These are phyloP conservation scores for Dissophora ornata DNA, from an alignment of 192 early-diverging fungal genomes.

Conservation along the genomic window DNA sequence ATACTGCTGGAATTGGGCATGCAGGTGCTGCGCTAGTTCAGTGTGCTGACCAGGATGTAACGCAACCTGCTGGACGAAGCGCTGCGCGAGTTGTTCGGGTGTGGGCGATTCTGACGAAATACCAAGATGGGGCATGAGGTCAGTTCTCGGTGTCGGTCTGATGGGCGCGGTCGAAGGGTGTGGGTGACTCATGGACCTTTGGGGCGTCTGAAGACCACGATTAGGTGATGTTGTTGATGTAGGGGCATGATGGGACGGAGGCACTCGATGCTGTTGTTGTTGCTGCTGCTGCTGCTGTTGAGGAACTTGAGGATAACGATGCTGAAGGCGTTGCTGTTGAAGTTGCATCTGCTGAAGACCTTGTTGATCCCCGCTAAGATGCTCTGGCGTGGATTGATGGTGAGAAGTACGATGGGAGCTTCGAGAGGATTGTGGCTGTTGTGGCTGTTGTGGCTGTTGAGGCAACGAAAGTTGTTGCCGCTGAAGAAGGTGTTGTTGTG, in stretches of 20 bases:
- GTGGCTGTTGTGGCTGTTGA: constrained; percentile 6
- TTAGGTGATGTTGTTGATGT: background rate
- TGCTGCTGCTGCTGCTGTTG: constrained; percentile 5
- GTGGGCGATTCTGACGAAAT: constrained; percentile 39
- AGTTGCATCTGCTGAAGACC: background rate
- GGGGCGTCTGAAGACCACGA: constrained; percentile 11
- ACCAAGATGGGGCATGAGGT: constrained; percentile 31
- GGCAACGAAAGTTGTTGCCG: constrained; percentile 1
- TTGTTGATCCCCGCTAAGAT: background rate
- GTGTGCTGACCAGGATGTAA: constrained; percentile 47
- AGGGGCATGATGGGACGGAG: background rate
- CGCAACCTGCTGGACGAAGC: constrained; percentile 48
- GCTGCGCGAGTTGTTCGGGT: constrained; percentile 47
- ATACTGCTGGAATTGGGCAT: constrained; percentile 47
- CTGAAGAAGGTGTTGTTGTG: constrained; percentile 10
- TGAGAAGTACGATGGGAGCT: background rate
- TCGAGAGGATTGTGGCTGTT: too few relatives aligned
- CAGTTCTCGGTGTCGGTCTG: background rate
- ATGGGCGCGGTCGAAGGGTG: constrained; percentile 28
- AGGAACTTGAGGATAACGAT: background rate
- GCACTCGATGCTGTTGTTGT: background rate
- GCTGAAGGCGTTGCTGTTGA: background rate
- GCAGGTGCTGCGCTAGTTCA: constrained; percentile 37
- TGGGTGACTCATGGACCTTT: constrained; percentile 33
- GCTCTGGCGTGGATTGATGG: background rate